A percentile compares a stretch with the other conserved stretches of the same genome.
Conservation (phyloP, 73 alveolate species). For the Blepharisma japonicum region DNA sequence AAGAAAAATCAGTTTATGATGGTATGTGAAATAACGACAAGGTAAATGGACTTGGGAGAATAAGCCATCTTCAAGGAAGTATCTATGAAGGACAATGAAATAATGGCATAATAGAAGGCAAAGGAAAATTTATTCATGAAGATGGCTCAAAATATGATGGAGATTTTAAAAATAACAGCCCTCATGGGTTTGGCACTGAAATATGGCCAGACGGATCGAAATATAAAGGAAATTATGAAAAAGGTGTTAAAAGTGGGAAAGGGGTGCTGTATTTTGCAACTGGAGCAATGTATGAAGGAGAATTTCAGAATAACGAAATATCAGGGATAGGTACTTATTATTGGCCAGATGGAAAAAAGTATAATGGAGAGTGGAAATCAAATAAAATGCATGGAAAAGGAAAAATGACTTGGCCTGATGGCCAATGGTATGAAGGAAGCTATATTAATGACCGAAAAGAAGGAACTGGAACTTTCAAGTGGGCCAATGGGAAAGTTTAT, state of each 20-base stretch:
- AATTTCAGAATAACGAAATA: constrained; percentile 45
- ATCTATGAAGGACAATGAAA: constrained; percentile 48
- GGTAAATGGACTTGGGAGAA: constrained; percentile 44
- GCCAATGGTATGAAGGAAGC: constrained; percentile 65
- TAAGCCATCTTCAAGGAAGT: constrained; percentile 34
- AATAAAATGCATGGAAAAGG: constrained; percentile 78
- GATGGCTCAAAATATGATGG: constrained; percentile 50
- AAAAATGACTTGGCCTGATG: constrained; percentile 61
- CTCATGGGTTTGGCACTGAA: constrained; percentile 43
- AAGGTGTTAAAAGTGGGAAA: constrained; percentile 53
- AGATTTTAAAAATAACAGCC: constrained; percentile 37
- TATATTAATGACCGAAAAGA: constrained; percentile 58
- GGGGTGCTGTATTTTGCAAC: constrained; percentile 43
- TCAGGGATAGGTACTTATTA: constrained; percentile 55
- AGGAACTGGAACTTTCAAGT: constrained; percentile 64
- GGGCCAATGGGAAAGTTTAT: constrained; percentile 60
- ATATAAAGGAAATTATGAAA: constrained; percentile 49
- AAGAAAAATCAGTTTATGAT: constrained; percentile 25
- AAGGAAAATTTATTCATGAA: constrained; percentile 39
- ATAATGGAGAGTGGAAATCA: constrained; percentile 56
- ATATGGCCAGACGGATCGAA: constrained; percentile 35
- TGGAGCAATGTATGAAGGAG: constrained; percentile 45
- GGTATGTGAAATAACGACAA: constrained; percentile 41
- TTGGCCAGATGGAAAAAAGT: constrained; percentile 60
- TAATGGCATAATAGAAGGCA: constrained; percentile 38